phyloP scores from a whole-genome alignment of 345 rosid species.

The Moricandia moricandioides region DNA sequence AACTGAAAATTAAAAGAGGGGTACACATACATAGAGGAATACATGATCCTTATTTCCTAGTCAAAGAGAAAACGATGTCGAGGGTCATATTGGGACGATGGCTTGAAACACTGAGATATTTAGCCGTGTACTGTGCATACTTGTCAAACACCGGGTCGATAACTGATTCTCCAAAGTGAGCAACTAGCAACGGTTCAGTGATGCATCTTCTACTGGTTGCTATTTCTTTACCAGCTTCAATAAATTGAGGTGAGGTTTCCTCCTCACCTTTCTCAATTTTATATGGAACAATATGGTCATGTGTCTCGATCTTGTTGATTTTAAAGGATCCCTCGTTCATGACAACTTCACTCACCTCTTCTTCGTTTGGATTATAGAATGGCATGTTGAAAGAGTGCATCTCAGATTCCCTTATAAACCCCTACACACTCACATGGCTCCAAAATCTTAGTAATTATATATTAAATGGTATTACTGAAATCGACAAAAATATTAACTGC shows the following conservation, averaged over 20 bases:
- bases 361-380: constrained; percentile 29
- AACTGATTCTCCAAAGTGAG: constrained; percentile 45
- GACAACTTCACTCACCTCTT: constrained; percentile 27
- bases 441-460: background rate
- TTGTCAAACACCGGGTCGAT: constrained; percentile 40
- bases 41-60: background rate
- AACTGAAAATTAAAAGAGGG: background rate
- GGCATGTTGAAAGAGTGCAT: constrained; percentile 42
- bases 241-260: background rate
- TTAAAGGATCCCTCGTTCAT: constrained; percentile 39
- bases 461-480: background rate
- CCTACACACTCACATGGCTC: constrained; percentile 23
- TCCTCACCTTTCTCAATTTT: constrained; percentile 6
- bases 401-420: constrained; percentile 21
- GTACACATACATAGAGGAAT: background rate
- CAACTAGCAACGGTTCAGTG: constrained; percentile 49
- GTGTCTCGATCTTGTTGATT: constrained; percentile 18
- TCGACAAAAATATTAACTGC: background rate
- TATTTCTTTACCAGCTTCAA: constrained; percentile 34
- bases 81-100: constrained; percentile 26
- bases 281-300: constrained; percentile 13
- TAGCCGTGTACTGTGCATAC: constrained; percentile 29
- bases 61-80: background rate
- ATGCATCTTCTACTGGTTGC: constrained; percentile 50
- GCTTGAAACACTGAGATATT: constrained; percentile 8